Base-by-base conservation (phyloP, 768 basidiomycete species). In the Scleroderma bovista region DNA sequence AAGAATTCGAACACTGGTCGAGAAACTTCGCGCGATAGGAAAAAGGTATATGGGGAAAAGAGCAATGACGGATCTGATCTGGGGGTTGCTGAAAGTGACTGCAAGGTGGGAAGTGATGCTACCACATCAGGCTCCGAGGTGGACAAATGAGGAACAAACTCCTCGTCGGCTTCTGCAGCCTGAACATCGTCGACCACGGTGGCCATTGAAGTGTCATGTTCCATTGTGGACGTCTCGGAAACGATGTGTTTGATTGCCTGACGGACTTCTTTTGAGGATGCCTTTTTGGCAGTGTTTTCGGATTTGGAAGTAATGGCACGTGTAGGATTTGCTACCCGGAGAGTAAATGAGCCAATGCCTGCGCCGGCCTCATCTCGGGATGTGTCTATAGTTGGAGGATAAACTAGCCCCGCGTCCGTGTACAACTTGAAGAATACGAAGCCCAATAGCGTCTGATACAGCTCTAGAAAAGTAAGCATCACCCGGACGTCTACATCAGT, bases 391-490 rank as follows among this genome's bases (percentile, higher is more conserved):
- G 91, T 88, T 1, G 96, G 95, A n/a, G 96, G 96, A 63, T 99
- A 99, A 23, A 92, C 82, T 43, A 98, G 76, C 54, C 89, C 89
- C 33, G 78, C 78, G 62, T 97, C 93, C n/a, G 88, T 86, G 72
- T 93, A 99, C n/a, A 99, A 81, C 72, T 95, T 96, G 80, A 93
- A 99, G 64, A 96, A 83, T 19, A 93, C 87, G 63, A 99, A 99
- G 6, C 91, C 92, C 24, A 98, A 82, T 9, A 97, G 72, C 1
- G 95, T 98, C 69, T 98, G 93, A 69, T 99, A 98, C 10, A 99
- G 80, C 67, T 99, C 96, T 60, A 99, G 72, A 75, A 99, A 99
- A 7, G 96, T 99, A 52, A 96, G 70, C 85, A 99, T 93, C 44
- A 99, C 96, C 38, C 96, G 88, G 62, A 96, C 86, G 66, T 99